These are phyloP conservation scores for Rhynchosporium agropyri DNA, from an alignment of 2,329 filamentous ascomycete species.

Conservation along the genomic window DNA sequence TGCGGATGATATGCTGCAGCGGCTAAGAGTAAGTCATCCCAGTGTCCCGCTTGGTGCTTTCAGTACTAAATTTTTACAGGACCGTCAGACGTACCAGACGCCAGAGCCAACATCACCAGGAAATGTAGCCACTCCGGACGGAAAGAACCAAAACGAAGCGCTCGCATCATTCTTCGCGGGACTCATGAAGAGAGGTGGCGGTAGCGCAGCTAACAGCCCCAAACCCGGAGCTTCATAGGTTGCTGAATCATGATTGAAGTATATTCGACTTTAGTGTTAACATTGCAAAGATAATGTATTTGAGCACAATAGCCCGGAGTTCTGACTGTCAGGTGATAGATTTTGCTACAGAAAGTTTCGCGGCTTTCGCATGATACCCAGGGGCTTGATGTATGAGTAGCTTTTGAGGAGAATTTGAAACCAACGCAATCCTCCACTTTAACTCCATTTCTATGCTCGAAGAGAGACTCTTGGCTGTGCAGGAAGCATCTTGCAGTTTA, in stretches of 20 bases:
- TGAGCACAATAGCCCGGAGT: slow-evolving; percentile 23
- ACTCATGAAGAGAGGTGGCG: slow-evolving; percentile 55
- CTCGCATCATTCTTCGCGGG: slow-evolving; percentile 62
- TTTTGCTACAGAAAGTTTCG: slow-evolving; percentile 19
- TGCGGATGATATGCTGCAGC: slow-evolving; percentile 88
- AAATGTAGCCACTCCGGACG: slow-evolving; percentile 40
- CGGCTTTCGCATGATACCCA: slow-evolving; percentile 33
- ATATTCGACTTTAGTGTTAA: too few relatives aligned
- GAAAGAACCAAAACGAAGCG: slow-evolving; percentile 60
- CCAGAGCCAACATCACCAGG: slow-evolving; percentile 41
- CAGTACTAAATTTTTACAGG: slow-evolving; percentile 31
- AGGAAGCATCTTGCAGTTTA: too few relatives aligned
- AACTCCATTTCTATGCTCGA: neutral
- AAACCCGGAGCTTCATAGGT: slow-evolving; percentile 36
- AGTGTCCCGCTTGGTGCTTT: neutral
- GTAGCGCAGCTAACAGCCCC: slow-evolving; percentile 37
- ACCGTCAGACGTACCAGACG: slow-evolving; percentile 42
- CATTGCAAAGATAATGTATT: neutral
- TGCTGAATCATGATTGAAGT: neutral
- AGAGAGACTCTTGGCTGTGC: too few relatives aligned
- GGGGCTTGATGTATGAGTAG: slow-evolving; percentile 25
- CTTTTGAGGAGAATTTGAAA: slow-evolving; percentile 14
- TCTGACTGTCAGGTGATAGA: slow-evolving; percentile 23
- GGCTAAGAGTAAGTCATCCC: slow-evolving; percentile 67
- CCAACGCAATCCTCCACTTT: neutral